Conservation (phyloP, 257 asterid species). For the Solanum chiquidenum region DNA sequence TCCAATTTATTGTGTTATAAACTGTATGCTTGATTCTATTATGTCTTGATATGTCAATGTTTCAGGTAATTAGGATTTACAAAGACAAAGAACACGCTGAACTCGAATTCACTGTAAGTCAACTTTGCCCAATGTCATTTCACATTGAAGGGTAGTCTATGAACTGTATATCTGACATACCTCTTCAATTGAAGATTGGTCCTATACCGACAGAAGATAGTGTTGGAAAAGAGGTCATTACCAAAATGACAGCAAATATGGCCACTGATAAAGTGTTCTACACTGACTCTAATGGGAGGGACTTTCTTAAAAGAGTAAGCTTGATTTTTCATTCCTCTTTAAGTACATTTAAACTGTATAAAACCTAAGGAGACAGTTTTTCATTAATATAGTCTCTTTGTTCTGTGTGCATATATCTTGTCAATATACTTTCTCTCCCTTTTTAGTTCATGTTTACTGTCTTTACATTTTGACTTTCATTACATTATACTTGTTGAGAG, state of each 20-base stretch:
- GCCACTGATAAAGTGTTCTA: constrained; percentile 55
- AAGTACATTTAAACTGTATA: background rate
- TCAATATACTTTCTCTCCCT: background rate
- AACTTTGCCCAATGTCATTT: background rate
- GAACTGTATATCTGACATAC: background rate
- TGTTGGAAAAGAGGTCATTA: constrained; percentile 76
- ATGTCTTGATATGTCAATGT: background rate
- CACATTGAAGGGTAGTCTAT: background rate
- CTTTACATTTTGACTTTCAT: background rate
- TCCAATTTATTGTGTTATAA: background rate
- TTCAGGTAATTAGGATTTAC: constrained; percentile 67
- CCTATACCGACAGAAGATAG: constrained; percentile 61
- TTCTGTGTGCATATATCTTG: background rate
- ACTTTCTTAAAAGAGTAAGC: constrained; percentile 73
- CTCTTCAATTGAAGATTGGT: constrained; percentile 52
- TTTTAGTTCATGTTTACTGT: background rate
- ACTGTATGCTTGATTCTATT: background rate
- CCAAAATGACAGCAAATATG: constrained; percentile 66
- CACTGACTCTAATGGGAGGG: constrained; percentile 89
- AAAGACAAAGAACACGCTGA: constrained; percentile 83
- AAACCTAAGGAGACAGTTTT: background rate
- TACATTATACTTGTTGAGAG: background rate
- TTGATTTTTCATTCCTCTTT: background rate
- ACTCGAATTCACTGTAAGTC: constrained; percentile 72
- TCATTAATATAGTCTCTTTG: background rate